phyloP scores from a whole-genome alignment of 768 basidiomycete species.

The Boletus huronensis region DNA sequence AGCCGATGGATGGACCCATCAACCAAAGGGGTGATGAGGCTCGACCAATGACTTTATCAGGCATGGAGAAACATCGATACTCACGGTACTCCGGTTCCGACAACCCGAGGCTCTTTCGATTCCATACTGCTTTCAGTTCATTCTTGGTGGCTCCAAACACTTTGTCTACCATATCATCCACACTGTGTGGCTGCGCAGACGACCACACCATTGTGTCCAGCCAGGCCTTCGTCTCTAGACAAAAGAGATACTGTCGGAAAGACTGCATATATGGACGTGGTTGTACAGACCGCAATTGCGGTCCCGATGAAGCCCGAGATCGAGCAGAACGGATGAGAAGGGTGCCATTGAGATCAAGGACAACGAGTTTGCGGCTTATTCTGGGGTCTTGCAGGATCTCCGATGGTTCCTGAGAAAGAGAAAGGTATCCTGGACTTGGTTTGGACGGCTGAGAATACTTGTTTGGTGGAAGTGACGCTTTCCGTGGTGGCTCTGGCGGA shows the following conservation, averaged over 20 bases:
- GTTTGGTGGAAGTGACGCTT: background rate
- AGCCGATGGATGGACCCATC: background rate
- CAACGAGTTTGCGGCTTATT: slow-evolving; percentile 55
- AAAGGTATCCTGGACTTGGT: slow-evolving; percentile 38
- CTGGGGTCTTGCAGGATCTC: slow-evolving; percentile 23
- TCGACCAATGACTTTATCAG: background rate
- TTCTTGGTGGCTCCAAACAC: slow-evolving; percentile 47
- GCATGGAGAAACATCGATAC: slow-evolving; percentile 32
- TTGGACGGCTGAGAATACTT: slow-evolving; percentile 1
- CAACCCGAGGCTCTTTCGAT: slow-evolving; percentile 75
- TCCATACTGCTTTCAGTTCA: slow-evolving; percentile 66
- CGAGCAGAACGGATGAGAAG: slow-evolving; percentile 55
- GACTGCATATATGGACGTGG: slow-evolving; percentile 64
- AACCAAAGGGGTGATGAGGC: slow-evolving; percentile 14
- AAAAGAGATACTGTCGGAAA: slow-evolving; percentile 63
- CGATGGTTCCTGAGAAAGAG: slow-evolving; percentile 31
- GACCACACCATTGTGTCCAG: slow-evolving; percentile 89
- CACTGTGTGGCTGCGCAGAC: slow-evolving; percentile 79
- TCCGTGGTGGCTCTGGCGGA: background rate
- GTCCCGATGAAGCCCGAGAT: slow-evolving; percentile 12
- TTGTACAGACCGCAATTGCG: slow-evolving; percentile 40
- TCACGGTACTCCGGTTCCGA: slow-evolving; percentile 57
- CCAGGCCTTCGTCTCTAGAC: slow-evolving; percentile 56
- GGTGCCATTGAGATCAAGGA: slow-evolving; percentile 68
- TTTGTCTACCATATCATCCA: slow-evolving; percentile 66